Conservation (phyloP, 2,329 filamentous ascomycete genomes). For the Apiospora arundinis region DNA sequence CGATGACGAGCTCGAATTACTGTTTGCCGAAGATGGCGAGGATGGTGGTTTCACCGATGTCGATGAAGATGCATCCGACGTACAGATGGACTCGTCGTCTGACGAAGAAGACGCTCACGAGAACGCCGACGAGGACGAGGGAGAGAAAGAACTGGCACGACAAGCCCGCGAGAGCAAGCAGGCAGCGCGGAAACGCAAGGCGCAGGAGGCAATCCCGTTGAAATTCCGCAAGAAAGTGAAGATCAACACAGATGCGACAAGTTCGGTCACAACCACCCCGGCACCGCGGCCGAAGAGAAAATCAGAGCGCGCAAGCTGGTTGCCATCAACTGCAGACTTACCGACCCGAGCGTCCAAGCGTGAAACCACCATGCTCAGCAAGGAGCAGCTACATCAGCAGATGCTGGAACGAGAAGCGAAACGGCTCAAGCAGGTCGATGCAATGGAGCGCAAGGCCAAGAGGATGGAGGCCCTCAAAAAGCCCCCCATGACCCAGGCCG, state of each 20-base stretch:
- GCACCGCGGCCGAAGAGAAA: constrained; percentile 63
- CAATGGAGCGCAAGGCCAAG: constrained; percentile 72
- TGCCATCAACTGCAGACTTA: constrained; percentile 59
- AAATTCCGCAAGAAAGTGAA: constrained; percentile 78
- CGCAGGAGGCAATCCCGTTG: constrained; percentile 74
- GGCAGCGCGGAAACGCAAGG: constrained; percentile 79
- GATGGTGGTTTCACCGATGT: constrained; percentile 74
- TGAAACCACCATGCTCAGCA: constrained; percentile 63
- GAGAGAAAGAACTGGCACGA: constrained; percentile 85
- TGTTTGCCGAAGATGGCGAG: constrained; percentile 77
- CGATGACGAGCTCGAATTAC: constrained; percentile 71
- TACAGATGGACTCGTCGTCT: constrained; percentile 84
- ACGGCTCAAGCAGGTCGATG: constrained; percentile 72
- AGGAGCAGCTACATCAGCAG: constrained; percentile 70
- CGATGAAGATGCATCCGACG: constrained; percentile 73
- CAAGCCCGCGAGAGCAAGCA: constrained; percentile 72
- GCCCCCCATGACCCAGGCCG: constrained; percentile 83
- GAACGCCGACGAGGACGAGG: constrained; percentile 75
- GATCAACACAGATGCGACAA: constrained; percentile 54
- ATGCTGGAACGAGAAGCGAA: constrained; percentile 76
- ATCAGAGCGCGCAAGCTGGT: constrained; percentile 64
- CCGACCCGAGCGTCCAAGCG: constrained; percentile 65
- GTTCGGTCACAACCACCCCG: constrained; percentile 44
- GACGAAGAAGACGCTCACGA: constrained; percentile 81
- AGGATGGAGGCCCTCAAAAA: constrained; percentile 77